A percentile compares a stretch with the other conserved stretches of the same genome.
phyloP scores from a whole-genome alignment of 2,329 filamentous ascomycete genomes.

The Sphaerulina populicola region DNA sequence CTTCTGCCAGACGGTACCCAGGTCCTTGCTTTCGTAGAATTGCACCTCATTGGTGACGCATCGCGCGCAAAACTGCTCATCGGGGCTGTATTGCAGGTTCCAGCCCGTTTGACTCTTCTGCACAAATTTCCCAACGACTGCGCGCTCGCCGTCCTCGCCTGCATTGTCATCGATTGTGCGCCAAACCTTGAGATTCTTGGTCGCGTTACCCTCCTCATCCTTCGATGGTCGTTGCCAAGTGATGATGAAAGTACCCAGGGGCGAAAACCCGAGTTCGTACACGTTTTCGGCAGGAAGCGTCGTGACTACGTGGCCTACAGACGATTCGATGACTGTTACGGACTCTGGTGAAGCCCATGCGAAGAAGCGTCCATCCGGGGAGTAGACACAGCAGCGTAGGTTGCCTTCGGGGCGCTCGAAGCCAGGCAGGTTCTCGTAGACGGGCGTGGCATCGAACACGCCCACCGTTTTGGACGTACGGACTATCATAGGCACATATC shows the following conservation, averaged over 20 bases:
- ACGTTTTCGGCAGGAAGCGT: slow-evolving; percentile 73
- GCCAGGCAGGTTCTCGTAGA: slow-evolving; percentile 75
- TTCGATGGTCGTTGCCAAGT: slow-evolving; percentile 93
- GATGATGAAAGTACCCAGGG: slow-evolving; percentile 81
- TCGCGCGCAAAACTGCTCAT: slow-evolving; percentile 89
- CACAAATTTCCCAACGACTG: slow-evolving; percentile 77
- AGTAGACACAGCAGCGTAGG: slow-evolving; percentile 90
- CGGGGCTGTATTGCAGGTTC: slow-evolving; percentile 93
- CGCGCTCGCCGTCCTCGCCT: slow-evolving; percentile 55
- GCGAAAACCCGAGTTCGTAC: slow-evolving; percentile 91
- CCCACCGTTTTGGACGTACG: slow-evolving; percentile 96
- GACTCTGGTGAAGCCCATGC: slow-evolving; percentile 85
- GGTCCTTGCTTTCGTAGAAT: slow-evolving; percentile 83
- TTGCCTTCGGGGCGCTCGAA: slow-evolving; percentile 83
- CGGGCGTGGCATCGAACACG: slow-evolving; percentile 80
- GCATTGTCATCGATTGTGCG: slow-evolving; percentile 63
- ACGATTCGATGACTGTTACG: slow-evolving; percentile 77
- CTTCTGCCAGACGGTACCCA: slow-evolving; percentile 89
- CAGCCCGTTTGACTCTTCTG: slow-evolving; percentile 93
- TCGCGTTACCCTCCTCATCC: slow-evolving; percentile 85
- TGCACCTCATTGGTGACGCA: slow-evolving; percentile 95
- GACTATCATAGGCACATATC: slow-evolving; percentile 40
- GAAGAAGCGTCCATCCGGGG: slow-evolving; percentile 90
- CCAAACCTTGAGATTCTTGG: slow-evolving; percentile 97
- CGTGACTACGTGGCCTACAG: slow-evolving; percentile 63